Base-by-base conservation (phyloP, 495 filamentous ascomycete species). In the Chaetomium fimeti region DNA sequence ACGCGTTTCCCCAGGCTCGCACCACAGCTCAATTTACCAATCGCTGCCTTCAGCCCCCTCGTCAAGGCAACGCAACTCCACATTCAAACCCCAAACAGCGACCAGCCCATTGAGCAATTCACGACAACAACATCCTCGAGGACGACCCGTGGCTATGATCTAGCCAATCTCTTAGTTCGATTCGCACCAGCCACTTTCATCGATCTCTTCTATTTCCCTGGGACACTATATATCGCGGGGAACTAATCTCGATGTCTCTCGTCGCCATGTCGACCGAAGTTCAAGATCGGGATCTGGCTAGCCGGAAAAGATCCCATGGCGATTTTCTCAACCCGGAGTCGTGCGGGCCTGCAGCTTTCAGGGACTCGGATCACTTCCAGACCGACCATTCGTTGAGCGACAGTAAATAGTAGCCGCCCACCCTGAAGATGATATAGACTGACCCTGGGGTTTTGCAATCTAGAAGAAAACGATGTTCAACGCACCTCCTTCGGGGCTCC, bases 261-360 rank as follows among this genome's bases (percentile, higher is more conserved):
- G 66, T 74, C 49, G 61, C 71, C 8, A 70, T 77, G 61, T 77
- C 77, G 16, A 69, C 73, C 25, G 76, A 75, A 52, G 65, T 75
- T 9, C 71, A 78, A 55, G 73, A 75, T 51, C 60, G 68, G 52
- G 75, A 77, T 13, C 62, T 68, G 15, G 62, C 61, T 20, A 52
- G 59, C 25, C 67, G 71, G 25, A 79, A 81, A 68, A 69, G 77
- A 56, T 68, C 68, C 12, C 76, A 75, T 62, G 61, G 73, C 15
- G 76, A 78, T 11, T 79, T 77, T 45, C 29, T 71, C 1, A 69
- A 71, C 18, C 63, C 64, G 43, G 59, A 72, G 59, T 32, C 57
- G 55, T 53, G 43, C 56, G 69, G 57, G 11, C 15, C 58, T 62
- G 25, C 13, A 7, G 27, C 42, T 36, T 63, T 49, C 25, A 52